Conservation (phyloP, 2,329 filamentous ascomycete genomes). For the Talaromyces sp. region DNA sequence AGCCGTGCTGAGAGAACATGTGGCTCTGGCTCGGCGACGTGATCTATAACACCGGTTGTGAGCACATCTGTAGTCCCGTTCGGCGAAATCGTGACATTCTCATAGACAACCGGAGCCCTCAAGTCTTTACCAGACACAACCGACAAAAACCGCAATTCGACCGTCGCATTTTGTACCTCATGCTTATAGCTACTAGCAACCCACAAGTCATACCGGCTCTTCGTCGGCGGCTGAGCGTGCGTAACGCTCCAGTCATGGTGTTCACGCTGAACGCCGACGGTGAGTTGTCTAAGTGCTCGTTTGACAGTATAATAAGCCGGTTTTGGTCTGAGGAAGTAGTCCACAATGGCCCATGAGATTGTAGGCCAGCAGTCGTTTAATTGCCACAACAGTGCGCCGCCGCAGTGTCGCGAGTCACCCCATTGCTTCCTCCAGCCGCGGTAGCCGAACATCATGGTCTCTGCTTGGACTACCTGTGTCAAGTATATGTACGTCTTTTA, state of each 20-base stretch:
- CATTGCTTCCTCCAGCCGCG: constrained; percentile 43
- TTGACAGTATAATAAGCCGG: constrained; percentile 56
- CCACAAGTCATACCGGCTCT: constrained; percentile 56
- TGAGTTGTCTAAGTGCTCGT: constrained; percentile 50
- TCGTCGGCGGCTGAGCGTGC: constrained; percentile 54
- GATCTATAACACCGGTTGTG: constrained; percentile 41
- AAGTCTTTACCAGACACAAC: constrained; percentile 32
- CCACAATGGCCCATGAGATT: constrained; percentile 51
- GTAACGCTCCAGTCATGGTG: constrained; percentile 37
- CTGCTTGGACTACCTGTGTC: constrained; percentile 55
- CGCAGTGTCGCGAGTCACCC: constrained; percentile 42
- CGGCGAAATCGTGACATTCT: constrained; percentile 47
- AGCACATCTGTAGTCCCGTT: constrained; percentile 57
- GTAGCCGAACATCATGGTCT: constrained; percentile 54
- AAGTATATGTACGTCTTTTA: constrained; percentile 59
- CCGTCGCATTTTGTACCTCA: constrained; percentile 29
- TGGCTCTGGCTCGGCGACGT: constrained; percentile 47
- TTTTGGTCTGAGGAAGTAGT: constrained; percentile 55
- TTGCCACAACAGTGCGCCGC: constrained; percentile 36
- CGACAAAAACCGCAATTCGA: constrained; percentile 51
- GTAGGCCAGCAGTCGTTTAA: constrained; percentile 29
- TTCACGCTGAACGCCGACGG: constrained; percentile 51
- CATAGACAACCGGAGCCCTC: constrained; percentile 48
- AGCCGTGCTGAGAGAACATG: constrained; percentile 53
- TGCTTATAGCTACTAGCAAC: constrained; percentile 49